These are phyloP conservation scores for Mariannaea elegans DNA, from an alignment of 2,329 filamentous ascomycete species.

Conservation along the genomic window DNA sequence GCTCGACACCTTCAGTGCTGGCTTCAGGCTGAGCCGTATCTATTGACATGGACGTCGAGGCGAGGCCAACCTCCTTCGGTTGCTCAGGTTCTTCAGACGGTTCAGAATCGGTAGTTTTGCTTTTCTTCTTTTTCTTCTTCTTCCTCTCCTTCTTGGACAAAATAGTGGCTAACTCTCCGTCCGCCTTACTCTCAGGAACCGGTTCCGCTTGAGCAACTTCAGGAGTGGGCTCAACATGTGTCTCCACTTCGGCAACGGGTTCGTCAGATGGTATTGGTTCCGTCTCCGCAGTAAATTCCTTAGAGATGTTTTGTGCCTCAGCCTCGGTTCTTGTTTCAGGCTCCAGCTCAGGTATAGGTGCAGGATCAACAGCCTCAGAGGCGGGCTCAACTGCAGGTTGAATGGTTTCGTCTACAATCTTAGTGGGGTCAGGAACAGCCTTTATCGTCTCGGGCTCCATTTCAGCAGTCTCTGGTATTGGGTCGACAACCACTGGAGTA, in stretches of 20 bases:
- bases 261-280: background rate
- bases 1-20: background rate
- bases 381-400: background rate
- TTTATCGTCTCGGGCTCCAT: background rate
- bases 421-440: background rate
- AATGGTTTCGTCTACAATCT: background rate
- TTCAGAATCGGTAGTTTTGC: slow-evolving; percentile 6
- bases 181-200: background rate
- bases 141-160: slow-evolving; percentile 9
- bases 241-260: background rate
- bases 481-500: background rate
- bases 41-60: background rate
- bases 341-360: background rate
- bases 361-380: background rate
- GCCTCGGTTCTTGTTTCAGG: background rate
- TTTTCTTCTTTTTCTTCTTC: slow-evolving; percentile 27
- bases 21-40: background rate
- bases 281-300: background rate
- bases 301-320: background rate
- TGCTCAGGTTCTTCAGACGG: background rate
- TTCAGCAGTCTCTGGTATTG: background rate
- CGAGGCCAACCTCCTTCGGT: background rate
- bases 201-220: background rate
- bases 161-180: background rate
- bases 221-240: background rate